Base-by-base conservation (phyloP, 805 yeast species). In the Millerozyma miso region DNA sequence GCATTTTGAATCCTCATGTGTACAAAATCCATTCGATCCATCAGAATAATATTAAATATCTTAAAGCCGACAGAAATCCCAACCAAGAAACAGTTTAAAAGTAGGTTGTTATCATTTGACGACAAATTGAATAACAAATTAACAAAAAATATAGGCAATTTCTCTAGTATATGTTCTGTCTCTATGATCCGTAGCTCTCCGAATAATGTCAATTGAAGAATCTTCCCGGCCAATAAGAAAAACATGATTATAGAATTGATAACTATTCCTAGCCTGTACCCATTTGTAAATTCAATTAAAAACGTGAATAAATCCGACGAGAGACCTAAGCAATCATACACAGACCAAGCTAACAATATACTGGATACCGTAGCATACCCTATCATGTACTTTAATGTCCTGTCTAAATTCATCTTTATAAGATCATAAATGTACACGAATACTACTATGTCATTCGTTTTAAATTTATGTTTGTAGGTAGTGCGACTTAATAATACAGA, bases 111-210 rank as follows among this genome's bases (percentile, higher is more conserved):
- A 33, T 86, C 79, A 16, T 84, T 66, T 2, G 86, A 75, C 67
- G 80, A 73, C 83, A 85, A 40, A 78, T 71, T 58, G 80, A 74
- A 58, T 77, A 95, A 58, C 73, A 77, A 40, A 79, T 72, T 64
- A 43, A 68, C 48, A 19, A 59, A 51, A 35, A 56, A 63, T 23
- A 64, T 49, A 1, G 74, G 74, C 19, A 69, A 41, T 20, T 47
- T 55, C 34, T 69, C 74, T 3, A 62, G 49, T 33, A 70, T 49
- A 55, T 85, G 90, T 51, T 90, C 95, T 41, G 75, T 62, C 58
- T 91, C 99, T 29, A 85, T 73, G 13, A 80, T 63, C 43, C 96
- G 70, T 40, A 91, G 65, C 43, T 80, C 81, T 0, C 96, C 96
- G 66, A 89, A 88, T 31, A 88, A 52, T 0, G 81, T 1, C 19